Evolutionary conservation across 345 rosid genomes (phyloP).

Genomic region (Brassica napus): DNA sequence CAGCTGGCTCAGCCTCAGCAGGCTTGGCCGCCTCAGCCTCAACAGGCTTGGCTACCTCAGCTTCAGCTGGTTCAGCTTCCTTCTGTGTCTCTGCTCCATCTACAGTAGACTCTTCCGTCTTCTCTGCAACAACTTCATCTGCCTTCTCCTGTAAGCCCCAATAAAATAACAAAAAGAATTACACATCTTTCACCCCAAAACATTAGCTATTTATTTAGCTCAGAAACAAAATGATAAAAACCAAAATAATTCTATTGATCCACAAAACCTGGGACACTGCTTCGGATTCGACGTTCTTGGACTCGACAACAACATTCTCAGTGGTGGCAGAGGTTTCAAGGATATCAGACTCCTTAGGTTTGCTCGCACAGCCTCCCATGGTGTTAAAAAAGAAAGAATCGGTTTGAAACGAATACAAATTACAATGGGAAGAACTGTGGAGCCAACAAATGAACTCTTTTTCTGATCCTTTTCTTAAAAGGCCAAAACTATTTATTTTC

Average conservation of each 20-base stretch:
- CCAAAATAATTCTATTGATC: not conserved
- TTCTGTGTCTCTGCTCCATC: slow-evolving; percentile 44
- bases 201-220: not conserved
- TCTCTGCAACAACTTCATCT: slow-evolving; percentile 35
- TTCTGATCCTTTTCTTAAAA: slow-evolving; percentile 22
- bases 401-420: slow-evolving; percentile 15
- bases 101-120: slow-evolving; percentile 44
- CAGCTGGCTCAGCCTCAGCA: slow-evolving; percentile 22
- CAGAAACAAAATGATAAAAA: not conserved
- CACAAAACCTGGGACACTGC: slow-evolving; percentile 24
- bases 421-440: slow-evolving; percentile 42
- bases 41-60: slow-evolving; percentile 14
- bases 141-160: slow-evolving; percentile 32
- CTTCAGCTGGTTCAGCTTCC: slow-evolving; percentile 37
- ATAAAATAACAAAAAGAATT: not conserved
- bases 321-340: slow-evolving; percentile 23
- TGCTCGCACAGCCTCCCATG: slow-evolving; percentile 49
- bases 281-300: slow-evolving; percentile 38
- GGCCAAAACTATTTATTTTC: slow-evolving; percentile 20
- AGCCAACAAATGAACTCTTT: slow-evolving; percentile 33
- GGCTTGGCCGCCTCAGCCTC: slow-evolving; percentile 18
- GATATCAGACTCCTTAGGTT: slow-evolving; percentile 44
- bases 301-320: slow-evolving; percentile 28
- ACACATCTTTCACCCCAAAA: not conserved
- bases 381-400: slow-evolving; percentile 10